Evolutionary conservation across 768 basidiomycete genomes (phyloP), one percentile per base, ranked within the genome.

Genomic region (Serendipita indica): DNA sequence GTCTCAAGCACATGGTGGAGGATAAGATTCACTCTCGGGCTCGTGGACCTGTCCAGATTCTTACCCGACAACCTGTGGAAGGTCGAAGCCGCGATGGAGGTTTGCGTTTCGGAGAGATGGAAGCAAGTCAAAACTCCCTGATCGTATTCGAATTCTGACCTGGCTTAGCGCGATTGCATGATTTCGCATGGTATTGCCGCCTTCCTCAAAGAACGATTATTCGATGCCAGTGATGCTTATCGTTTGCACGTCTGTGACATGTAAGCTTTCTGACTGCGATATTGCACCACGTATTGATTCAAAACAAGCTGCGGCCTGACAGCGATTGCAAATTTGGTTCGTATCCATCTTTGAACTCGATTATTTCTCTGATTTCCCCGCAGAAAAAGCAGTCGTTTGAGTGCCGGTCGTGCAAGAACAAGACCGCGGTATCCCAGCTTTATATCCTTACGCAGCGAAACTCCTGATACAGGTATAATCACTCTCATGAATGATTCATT

Each of bases 101-200:
- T 71, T 73, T 99, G 63, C 91, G 96, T 67, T 99, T 99, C 77
- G 96, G 96, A 77, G 96, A 99, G 79, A 99, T 99, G 96, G 96
- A 99, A 70, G 69, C 71, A 58, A 33, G 69, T 22, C n/a, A n/a
- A n/a, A 14, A 28, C 33, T 12, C 39, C n/a, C 3, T 58, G 27
- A 27, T 28, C 62, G 16, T 33, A 30, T 34, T 58, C 6, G 27
- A 25, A n/a, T 25, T 6, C 41, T 43, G 3, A 33, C 37, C 32
- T 16, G 59, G 13, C 45, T 28, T 43, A 70, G 69, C 89, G 91
- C 70, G 94, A 97, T 80, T 98, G 96, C 70, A 99, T 99, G 96
- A 94, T 99, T 62, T 96, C 96, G 22, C 96, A 99, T 74, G 96
- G 96, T 69, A 92, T 98, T 63, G 94, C 96, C 45, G 90, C 82